phyloP scores from a whole-genome alignment of 345 rosid genomes.

The Salix udensis region DNA sequence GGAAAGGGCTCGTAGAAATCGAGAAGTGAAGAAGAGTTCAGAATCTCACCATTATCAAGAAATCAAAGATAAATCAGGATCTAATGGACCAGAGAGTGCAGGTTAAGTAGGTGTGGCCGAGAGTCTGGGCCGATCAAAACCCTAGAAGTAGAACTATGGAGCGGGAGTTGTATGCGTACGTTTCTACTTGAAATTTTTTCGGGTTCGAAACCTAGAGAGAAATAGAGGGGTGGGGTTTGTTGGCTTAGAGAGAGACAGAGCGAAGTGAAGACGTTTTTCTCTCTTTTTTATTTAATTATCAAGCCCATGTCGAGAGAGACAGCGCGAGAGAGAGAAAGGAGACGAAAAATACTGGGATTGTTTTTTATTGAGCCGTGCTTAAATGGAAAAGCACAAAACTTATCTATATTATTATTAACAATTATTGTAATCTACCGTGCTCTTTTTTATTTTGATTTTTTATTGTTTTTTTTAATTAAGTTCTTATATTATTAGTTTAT shows the following conservation, averaged over 20 bases:
- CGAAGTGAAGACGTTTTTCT: not conserved
- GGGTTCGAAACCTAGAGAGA: slow-evolving; percentile 23
- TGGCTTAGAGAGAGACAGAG: not conserved
- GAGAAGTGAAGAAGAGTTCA: not conserved
- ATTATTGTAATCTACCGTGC: no score
- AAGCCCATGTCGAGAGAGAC: slow-evolving; percentile 4
- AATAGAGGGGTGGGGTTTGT: not conserved
- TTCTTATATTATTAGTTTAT: no score
- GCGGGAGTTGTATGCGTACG: not conserved
- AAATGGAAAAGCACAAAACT: no score
- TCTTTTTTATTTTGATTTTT: no score
- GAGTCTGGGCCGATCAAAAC: not conserved
- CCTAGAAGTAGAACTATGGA: not conserved
- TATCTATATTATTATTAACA: no score
- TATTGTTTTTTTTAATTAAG: no score
- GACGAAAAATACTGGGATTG: not conserved
- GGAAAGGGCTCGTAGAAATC: not conserved
- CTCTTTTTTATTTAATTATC: not conserved
- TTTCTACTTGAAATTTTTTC: not conserved
- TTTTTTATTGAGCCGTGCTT: not conserved
- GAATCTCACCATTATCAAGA: not conserved
- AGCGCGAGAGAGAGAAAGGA: not conserved
- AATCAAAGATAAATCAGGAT: slow-evolving; percentile 4
- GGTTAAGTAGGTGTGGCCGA: not conserved
- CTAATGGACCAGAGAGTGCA: not conserved